Percentiles rank a stretch among this genome's conserved stretches.
Evolutionary conservation across 768 basidiomycete genomes (phyloP).

Genomic region (Termitomyces sp.): DNA sequence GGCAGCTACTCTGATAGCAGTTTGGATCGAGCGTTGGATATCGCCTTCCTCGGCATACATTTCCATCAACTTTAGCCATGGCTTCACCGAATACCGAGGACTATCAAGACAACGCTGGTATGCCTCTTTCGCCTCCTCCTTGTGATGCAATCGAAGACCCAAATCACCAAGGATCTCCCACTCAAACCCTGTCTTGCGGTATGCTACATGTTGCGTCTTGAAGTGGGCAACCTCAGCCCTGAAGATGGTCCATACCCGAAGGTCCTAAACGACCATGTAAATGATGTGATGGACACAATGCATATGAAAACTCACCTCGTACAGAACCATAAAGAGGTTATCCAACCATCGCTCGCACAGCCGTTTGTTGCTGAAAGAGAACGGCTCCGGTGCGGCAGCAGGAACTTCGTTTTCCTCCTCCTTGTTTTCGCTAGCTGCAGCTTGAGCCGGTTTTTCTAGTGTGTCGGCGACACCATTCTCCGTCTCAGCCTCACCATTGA

Average conservation of each 20-base stretch:
- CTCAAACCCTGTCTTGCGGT: constrained; percentile 93
- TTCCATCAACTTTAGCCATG: constrained; percentile 92
- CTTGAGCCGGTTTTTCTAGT: constrained; percentile 47
- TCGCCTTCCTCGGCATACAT: constrained; percentile 98
- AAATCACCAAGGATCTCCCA: constrained; percentile 99
- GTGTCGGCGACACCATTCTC: constrained; percentile 28
- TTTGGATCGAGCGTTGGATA: constrained; percentile 85
- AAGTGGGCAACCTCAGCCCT: constrained; percentile 98
- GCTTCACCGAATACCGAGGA: constrained; percentile 83
- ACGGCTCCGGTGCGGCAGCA: constrained; percentile 49
- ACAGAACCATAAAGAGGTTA: constrained; percentile 97
- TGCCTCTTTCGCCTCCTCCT: constrained; percentile 98
- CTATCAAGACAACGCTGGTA: constrained; percentile 92
- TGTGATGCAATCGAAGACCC: constrained; percentile 90
- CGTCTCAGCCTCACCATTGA: constrained; percentile 25
- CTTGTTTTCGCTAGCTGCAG: constrained; percentile 47
- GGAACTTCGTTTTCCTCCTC: constrained; percentile 31
- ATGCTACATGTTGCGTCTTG: constrained; percentile 97
- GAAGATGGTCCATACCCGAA: constrained; percentile 99
- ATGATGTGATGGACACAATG: neutral
- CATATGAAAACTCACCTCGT: constrained; percentile 55
- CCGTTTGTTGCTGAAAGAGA: constrained; percentile 94
- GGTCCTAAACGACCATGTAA: constrained; percentile 52
- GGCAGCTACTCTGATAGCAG: constrained; percentile 87
- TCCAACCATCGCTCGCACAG: constrained; percentile 98